Base-by-base conservation (phyloP, 495 filamentous ascomycete genomes). In the Penicillium subrubescens region DNA sequence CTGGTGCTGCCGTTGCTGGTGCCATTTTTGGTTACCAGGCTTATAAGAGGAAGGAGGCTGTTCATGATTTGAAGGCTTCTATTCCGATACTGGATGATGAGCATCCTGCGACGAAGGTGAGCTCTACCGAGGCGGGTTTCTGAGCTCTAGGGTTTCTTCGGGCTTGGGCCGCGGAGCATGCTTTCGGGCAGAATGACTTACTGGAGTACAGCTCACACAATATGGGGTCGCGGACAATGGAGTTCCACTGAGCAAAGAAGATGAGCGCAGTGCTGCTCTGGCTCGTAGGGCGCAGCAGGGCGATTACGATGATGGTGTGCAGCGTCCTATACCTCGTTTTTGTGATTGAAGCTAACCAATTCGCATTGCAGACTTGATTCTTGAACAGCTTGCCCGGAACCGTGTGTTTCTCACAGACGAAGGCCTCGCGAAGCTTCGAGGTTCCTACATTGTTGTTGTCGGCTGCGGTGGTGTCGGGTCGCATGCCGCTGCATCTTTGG, bases 401-500 rank as follows among this genome's bases (percentile, higher is more conserved):
- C 87, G 92, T 50, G 92, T 94, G 10, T 99, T 99, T 77, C 88
- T 99, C 10, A 91, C 83, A 15, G 87, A 92, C 57, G 87, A 87
- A 31, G 95, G 94, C 31, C 88, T 98, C 23, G 78, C 81, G 1
- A 89, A 88, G 65, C 86, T 99, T 37, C 92, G 93, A 44, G 82
- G 84, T 29, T 83, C 95, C 17, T 96, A 95, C 74, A 83, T 98
- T 34, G 86, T 97, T 44, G 84, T 99, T 6, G 92, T 99, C 43
- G 95, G 95, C 12, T 94, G 92, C 68, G 95, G 95, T 59, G 95
- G 95, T 31, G 95, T 99, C 8, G 95, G 95, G 60, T 97, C 93
- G 1, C 96, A 97, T 79, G 92, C 92, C 46, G 86, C 89, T 12
- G 88, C 92, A 4, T 90, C 96, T 21, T 85, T 99, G 17, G 87